These are phyloP conservation scores for Gastrolobium bilobum DNA, from an alignment of 306 rosid genomes.

Conservation along the genomic window DNA sequence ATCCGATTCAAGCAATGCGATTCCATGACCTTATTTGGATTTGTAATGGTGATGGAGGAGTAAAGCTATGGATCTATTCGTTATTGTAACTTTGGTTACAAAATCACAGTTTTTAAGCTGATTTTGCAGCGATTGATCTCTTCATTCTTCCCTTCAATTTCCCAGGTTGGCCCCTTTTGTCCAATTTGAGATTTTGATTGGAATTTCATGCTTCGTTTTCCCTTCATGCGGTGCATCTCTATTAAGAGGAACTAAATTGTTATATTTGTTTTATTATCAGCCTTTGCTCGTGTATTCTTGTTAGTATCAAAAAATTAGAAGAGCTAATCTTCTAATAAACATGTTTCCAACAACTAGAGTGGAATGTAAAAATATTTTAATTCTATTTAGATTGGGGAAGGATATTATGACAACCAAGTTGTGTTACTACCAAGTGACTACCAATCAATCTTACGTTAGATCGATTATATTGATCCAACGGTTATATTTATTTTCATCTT, in stretches of 20 bases:
- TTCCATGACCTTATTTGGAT: no score
- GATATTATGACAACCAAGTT: no score
- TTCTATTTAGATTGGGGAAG: constrained; percentile 29
- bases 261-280: no score
- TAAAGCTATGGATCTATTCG: no score
- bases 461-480: no score
- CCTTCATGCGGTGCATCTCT: constrained; percentile 16
- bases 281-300: constrained; percentile 37
- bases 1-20: no score
- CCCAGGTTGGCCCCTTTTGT: not conserved
- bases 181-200: not conserved
- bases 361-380: not conserved
- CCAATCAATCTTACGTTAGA: no score
- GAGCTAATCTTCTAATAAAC: not conserved
- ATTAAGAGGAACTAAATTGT: not conserved
- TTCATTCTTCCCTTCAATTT: constrained; percentile 9
- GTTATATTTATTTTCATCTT: no score
- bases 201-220: not conserved
- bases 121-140: not conserved
- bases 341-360: not conserved
- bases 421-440: no score
- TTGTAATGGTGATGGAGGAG: no score
- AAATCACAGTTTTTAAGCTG: no score
- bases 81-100: no score
- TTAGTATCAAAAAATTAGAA: constrained; percentile 3